Percentiles rank a stretch among this genome's conserved stretches.
These are phyloP conservation scores for Sphagnum tenellum DNA, from an alignment of 225 moss, liverwort and hornwort genomes.

Conservation along the genomic window DNA sequence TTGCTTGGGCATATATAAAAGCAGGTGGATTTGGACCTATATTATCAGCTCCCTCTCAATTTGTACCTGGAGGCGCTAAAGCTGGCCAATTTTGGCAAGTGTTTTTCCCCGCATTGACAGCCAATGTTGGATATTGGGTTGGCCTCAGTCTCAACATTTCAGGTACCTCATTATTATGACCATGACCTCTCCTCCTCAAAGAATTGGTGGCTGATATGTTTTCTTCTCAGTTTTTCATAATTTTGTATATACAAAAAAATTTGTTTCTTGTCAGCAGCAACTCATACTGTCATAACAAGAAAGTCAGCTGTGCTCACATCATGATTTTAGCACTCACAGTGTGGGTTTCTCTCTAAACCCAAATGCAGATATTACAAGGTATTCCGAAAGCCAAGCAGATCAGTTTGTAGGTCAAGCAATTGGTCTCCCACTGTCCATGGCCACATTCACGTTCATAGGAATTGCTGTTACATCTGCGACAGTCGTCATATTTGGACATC, in stretches of 20 bases:
- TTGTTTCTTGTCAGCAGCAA: not conserved
- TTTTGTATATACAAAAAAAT: not conserved
- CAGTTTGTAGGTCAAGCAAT: constrained; percentile 81
- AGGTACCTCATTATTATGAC: constrained; percentile 19
- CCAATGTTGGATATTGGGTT: constrained; percentile 91
- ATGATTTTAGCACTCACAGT: no score
- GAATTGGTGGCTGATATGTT: constrained; percentile 1
- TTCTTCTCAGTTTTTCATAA: not conserved
- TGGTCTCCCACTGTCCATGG: constrained; percentile 85
- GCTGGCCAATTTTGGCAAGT: constrained; percentile 79
- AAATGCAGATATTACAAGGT: constrained; percentile 76
- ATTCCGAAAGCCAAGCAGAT: constrained; percentile 67
- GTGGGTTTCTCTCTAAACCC: not conserved
- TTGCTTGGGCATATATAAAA: constrained; percentile 60
- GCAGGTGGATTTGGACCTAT: constrained; percentile 90
- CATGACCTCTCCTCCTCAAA: no score
- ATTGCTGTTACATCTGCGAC: constrained; percentile 90
- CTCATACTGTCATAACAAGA: no score
- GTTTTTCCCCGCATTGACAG: constrained; percentile 85
- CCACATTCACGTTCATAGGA: constrained; percentile 82
- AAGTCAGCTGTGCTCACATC: not conserved
- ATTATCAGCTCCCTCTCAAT: constrained; percentile 75
- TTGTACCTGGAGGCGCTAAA: constrained; percentile 58
- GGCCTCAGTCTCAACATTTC: constrained; percentile 90
- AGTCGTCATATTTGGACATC: constrained; percentile 64